These are phyloP conservation scores for Lasiosphaeria miniovina DNA, from an alignment of 495 filamentous ascomycete species.

Conservation along the genomic window DNA sequence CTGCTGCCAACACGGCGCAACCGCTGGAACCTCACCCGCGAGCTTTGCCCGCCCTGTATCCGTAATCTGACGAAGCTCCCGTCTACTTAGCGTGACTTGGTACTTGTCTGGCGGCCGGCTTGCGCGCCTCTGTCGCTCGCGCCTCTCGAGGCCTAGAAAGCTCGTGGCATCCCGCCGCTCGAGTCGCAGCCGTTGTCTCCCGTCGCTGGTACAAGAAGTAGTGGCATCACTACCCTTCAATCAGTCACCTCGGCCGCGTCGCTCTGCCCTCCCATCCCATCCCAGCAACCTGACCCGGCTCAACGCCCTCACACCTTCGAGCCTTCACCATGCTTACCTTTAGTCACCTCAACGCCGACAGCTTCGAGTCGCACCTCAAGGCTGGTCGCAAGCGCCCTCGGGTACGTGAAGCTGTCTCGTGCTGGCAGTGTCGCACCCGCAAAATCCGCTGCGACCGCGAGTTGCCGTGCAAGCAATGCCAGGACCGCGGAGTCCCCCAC, in stretches of 20 bases:
- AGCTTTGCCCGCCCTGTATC: too few species aligned
- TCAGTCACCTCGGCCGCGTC: neutral
- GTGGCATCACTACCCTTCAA: neutral
- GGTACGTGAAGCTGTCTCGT: constrained; percentile 22
- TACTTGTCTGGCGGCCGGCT: too few species aligned
- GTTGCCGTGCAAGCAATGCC: constrained; percentile 44
- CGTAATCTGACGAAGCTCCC: too few species aligned
- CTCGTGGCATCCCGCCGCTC: too few species aligned
- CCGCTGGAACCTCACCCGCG: too few species aligned
- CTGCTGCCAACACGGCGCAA: neutral
- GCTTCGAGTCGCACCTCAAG: constrained; percentile 21
- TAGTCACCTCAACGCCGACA: constrained; percentile 22
- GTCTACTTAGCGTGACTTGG: too few species aligned
- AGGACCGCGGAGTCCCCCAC: constrained; percentile 14
- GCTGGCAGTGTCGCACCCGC: constrained; percentile 47
- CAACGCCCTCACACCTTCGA: neutral
- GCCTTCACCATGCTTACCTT: constrained; percentile 19
- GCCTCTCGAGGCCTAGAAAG: too few species aligned
- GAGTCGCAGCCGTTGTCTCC: neutral
- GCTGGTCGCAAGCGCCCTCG: constrained; percentile 24
- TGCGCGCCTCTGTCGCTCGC: too few species aligned
- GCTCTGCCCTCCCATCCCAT: neutral
- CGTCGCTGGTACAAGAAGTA: too few species aligned
- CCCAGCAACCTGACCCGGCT: neutral
- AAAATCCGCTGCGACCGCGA: constrained; percentile 62